phyloP scores from a whole-genome alignment of 768 basidiomycete genomes.

The Agaricus blazei region DNA sequence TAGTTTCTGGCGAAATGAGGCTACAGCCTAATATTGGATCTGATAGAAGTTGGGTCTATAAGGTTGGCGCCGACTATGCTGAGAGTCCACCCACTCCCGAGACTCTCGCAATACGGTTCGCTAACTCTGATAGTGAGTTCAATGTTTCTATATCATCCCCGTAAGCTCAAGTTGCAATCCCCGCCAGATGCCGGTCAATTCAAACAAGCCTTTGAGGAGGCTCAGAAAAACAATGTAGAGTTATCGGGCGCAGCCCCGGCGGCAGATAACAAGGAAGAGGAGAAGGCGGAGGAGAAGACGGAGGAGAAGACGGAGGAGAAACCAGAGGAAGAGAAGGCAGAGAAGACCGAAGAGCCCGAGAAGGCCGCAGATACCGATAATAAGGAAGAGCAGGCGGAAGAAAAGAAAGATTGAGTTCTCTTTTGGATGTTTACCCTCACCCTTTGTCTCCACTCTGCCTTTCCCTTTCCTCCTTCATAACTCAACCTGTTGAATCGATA shows the following conservation, averaged over 20 bases:
- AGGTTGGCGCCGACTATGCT: constrained; percentile 91
- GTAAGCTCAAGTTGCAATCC: neutral
- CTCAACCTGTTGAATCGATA: constrained; percentile 13
- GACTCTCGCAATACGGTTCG: constrained; percentile 97
- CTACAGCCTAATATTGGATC: constrained; percentile 98
- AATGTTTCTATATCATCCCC: neutral
- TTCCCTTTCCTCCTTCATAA: neutral
- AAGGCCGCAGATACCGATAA: constrained; percentile 30
- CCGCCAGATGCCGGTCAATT: constrained; percentile 75
- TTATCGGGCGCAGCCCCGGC: constrained; percentile 23
- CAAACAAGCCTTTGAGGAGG: constrained; percentile 85
- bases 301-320: constrained; percentile 21
- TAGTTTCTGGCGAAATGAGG: constrained; percentile 87
- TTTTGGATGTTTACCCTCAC: neutral
- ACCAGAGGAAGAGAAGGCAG: constrained; percentile 22
- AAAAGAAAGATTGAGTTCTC: neutral
- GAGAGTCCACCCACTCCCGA: constrained; percentile 87
- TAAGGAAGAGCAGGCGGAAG: constrained; percentile 15
- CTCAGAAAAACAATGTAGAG: constrained; percentile 63
- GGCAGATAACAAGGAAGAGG: constrained; percentile 21
- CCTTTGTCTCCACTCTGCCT: neutral
- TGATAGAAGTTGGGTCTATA: constrained; percentile 99
- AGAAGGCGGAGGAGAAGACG: constrained; percentile 24
- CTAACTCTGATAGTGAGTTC: constrained; percentile 86
- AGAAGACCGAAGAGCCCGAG: constrained; percentile 23